Conservation (phyloP, 2,329 filamentous ascomycete species). For the Xylariomycetidae sp. region DNA sequence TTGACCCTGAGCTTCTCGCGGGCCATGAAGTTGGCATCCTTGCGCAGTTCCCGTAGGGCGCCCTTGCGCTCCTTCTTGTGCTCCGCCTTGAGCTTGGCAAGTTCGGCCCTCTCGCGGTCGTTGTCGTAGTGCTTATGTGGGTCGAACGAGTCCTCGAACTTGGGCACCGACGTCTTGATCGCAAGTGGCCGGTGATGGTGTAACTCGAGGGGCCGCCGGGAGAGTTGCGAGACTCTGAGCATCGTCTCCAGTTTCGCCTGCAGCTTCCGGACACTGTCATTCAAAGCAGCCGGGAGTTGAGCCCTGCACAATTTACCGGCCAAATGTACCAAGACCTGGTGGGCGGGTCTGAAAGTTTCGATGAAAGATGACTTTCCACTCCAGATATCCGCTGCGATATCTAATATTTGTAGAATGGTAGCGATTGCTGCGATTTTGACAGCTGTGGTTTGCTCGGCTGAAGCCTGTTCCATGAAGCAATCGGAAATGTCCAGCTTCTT, state of each 20-base stretch:
- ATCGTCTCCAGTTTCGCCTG: conserved; percentile 44
- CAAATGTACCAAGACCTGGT: conserved; percentile 56
- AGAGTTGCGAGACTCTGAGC: conserved; percentile 46
- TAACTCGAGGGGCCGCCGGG: conserved; percentile 74
- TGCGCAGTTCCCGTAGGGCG: conserved; percentile 85
- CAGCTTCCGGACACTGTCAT: conserved; percentile 35
- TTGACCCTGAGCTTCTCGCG: conserved; percentile 85
- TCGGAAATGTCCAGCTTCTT: conserved; percentile 56
- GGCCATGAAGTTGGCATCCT: conserved; percentile 91
- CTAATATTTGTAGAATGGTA: conserved; percentile 60
- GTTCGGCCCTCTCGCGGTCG: conserved; percentile 80
- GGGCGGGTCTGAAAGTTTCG: conserved; percentile 68
- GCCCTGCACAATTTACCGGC: conserved; percentile 42
- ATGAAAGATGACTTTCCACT: conserved; percentile 64
- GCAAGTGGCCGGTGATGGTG: conserved; percentile 85
- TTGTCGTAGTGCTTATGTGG: conserved; percentile 97
- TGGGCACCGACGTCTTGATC: conserved; percentile 59
- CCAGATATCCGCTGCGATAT: conserved; percentile 68
- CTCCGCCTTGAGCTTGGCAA: conserved; percentile 78
- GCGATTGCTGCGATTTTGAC: conserved; percentile 51
- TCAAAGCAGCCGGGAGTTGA: conserved; percentile 42
- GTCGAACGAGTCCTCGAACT: conserved; percentile 94
- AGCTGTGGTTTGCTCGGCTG: conserved; percentile 26
- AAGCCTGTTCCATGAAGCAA: conserved; percentile 33
- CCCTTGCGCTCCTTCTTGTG: conserved; percentile 95